These are phyloP conservation scores for Tolypocladium nubicola DNA, from an alignment of 2,329 filamentous ascomycete species.

Conservation along the genomic window DNA sequence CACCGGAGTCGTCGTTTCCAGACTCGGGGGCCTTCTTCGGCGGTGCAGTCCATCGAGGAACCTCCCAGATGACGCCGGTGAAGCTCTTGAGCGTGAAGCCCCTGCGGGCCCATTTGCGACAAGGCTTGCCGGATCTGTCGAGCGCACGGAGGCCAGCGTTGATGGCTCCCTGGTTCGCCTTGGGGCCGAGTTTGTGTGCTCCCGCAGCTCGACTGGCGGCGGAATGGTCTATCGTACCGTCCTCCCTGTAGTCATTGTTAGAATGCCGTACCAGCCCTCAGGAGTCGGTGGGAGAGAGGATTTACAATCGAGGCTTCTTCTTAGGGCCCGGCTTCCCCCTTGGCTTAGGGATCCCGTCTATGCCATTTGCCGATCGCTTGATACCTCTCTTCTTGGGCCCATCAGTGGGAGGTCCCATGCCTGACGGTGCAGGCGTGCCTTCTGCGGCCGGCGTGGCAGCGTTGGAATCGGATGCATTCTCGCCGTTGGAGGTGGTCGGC, in stretches of 20 bases:
- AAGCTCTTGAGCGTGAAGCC: constrained; percentile 83
- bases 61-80: constrained; percentile 74
- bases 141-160: constrained; percentile 92
- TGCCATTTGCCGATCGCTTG: constrained; percentile 56
- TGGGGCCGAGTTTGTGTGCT: constrained; percentile 81
- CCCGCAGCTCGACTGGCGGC: constrained; percentile 37
- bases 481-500: constrained; percentile 34
- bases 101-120: constrained; percentile 81
- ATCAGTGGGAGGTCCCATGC: constrained; percentile 50
- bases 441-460: constrained; percentile 46
- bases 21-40: constrained; percentile 41
- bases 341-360: constrained; percentile 56
- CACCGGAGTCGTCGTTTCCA: constrained; percentile 32
- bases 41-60: constrained; percentile 74
- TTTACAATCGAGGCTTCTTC: constrained; percentile 91
- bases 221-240: constrained; percentile 50
- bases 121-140: constrained; percentile 84
- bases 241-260: constrained; percentile 37
- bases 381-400: constrained; percentile 66
- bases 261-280: constrained; percentile 11
- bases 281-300: constrained; percentile 15
- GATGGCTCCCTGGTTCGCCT: constrained; percentile 94
- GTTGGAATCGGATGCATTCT: constrained; percentile 49
- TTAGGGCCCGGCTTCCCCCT: constrained; percentile 88
- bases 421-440: constrained; percentile 42